Conservation (phyloP, 108 stramenopile species). For the Pseudonitzschia pungens region DNA sequence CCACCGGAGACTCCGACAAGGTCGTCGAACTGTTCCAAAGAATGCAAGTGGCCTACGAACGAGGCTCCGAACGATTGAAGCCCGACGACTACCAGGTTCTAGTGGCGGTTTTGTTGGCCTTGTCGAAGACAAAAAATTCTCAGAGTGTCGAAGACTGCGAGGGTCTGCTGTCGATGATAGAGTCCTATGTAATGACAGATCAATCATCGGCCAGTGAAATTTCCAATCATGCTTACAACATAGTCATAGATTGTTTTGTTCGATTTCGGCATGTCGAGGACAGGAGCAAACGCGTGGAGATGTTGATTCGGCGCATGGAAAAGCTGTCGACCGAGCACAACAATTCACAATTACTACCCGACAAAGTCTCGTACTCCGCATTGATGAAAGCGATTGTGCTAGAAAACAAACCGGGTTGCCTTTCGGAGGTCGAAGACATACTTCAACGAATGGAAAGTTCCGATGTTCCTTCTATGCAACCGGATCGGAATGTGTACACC, state of each 20-base stretch:
- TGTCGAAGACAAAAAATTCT: not conserved
- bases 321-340: not conserved
- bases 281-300: constrained; percentile 15
- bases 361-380: constrained; percentile 19
- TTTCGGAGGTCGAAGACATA: constrained; percentile 6
- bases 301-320: constrained; percentile 25
- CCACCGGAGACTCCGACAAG: constrained; percentile 8
- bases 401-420: constrained; percentile 5
- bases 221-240: constrained; percentile 22
- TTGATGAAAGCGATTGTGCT: constrained; percentile 7
- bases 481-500: constrained; percentile 22
- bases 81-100: constrained; percentile 14
- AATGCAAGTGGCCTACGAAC: constrained; percentile 2
- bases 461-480: constrained; percentile 6
- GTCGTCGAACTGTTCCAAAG: constrained; percentile 4
- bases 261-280: constrained; percentile 1
- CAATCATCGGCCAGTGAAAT: not conserved
- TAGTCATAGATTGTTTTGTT: constrained; percentile 4
- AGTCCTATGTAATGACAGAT: not conserved
- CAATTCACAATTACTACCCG: constrained; percentile 15
- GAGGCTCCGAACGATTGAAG: constrained; percentile 10
- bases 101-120: constrained; percentile 9
- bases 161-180: constrained; percentile 5
- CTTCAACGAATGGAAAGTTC: constrained; percentile 18
- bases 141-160: not conserved